Conservation (phyloP, 345 rosid genomes). For the Jatropha curcas region DNA sequence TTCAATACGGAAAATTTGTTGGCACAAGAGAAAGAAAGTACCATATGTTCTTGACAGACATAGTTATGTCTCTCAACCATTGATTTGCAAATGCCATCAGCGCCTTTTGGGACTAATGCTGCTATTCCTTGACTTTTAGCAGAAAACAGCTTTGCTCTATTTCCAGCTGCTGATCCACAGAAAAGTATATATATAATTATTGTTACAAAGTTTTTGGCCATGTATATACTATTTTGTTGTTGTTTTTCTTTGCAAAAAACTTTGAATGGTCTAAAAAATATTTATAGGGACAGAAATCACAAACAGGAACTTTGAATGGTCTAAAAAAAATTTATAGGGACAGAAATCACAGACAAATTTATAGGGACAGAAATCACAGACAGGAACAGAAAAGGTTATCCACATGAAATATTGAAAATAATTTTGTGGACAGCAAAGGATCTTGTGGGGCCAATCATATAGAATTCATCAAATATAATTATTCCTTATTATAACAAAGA, state of each 20-base stretch:
- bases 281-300: slow-evolving; percentile 6
- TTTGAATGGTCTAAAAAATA: background rate
- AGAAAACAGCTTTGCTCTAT: slow-evolving; percentile 11
- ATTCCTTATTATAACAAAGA: background rate
- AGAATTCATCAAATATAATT: background rate
- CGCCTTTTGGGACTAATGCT: background rate
- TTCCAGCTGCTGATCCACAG: slow-evolving; percentile 13
- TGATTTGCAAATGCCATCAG: slow-evolving; percentile 22
- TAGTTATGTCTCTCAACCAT: slow-evolving; percentile 13
- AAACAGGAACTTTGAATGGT: no score
- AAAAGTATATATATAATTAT: slow-evolving; percentile 1
- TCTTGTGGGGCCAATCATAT: background rate
- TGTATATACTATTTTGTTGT: background rate
- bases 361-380: no score
- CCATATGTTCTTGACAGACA: slow-evolving; percentile 23
- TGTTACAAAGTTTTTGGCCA: slow-evolving; percentile 20
- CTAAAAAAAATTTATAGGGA: background rate
- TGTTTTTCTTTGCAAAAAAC: background rate
- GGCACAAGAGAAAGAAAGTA: background rate
- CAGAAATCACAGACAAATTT: no score
- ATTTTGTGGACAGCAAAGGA: no score
- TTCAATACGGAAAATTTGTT: background rate
- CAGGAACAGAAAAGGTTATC: no score
- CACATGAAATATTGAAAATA: no score
- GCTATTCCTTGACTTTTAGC: background rate